Evolutionary conservation across 257 asterid genomes (phyloP).

Genomic region (Handroanthus guayacan): DNA sequence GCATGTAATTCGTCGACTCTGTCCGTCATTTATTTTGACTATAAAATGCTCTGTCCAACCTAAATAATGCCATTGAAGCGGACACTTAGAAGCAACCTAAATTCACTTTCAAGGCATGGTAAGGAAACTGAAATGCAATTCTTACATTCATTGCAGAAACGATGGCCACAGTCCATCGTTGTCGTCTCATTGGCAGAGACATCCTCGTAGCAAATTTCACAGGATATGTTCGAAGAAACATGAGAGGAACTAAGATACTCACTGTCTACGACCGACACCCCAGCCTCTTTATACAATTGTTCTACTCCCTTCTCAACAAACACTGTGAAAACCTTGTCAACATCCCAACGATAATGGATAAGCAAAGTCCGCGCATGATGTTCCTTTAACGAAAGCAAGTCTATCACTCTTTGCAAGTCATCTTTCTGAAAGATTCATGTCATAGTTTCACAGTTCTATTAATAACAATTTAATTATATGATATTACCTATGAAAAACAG

Average conservation of each 20-base stretch:
- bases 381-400: slow-evolving; percentile 58
- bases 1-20: slow-evolving; percentile 58
- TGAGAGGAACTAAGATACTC: slow-evolving; percentile 23
- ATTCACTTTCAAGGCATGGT: not conserved
- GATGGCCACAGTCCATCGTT: slow-evolving; percentile 69
- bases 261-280: slow-evolving; percentile 41
- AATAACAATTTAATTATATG: not conserved
- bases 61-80: slow-evolving; percentile 22
- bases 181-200: slow-evolving; percentile 44
- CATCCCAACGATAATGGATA: slow-evolving; percentile 66
- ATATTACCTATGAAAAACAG: not conserved
- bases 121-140: slow-evolving; percentile 17
- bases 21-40: slow-evolving; percentile 64
- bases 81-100: not conserved
- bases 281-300: slow-evolving; percentile 51
- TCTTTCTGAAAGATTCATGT: slow-evolving; percentile 47
- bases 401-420: slow-evolving; percentile 59
- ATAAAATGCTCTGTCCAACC: slow-evolving; percentile 70
- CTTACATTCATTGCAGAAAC: slow-evolving; percentile 72
- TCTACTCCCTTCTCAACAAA: slow-evolving; percentile 60
- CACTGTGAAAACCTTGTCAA: slow-evolving; percentile 40
- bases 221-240: slow-evolving; percentile 32
- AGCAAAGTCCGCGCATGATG: slow-evolving; percentile 67
- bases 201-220: slow-evolving; percentile 62
- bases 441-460: not conserved